Base-by-base conservation (phyloP, 352 stramenopile genomes). In the Phytophthora hybrid region DNA sequence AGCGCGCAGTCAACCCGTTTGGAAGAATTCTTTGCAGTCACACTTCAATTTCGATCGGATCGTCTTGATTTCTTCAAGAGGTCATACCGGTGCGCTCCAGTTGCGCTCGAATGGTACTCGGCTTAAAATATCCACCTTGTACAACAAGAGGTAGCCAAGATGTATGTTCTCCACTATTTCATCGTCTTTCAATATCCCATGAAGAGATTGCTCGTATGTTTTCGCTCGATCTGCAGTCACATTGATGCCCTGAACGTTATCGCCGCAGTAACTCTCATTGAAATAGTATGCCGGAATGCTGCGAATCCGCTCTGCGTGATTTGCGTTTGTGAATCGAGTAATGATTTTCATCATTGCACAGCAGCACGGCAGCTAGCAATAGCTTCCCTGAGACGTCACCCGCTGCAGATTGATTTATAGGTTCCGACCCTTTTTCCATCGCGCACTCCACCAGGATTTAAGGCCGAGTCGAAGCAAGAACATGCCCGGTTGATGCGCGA, bases 21-120 rank as follows among this genome's bases (percentile, higher is more conserved):
- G 51, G 19, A 63, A 73, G 18, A 73, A 67, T 0, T 3, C n/a
- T 8, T 72, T 66, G 49, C 56, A n/a, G n/a, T n/a, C n/a, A n/a
- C n/a, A n/a, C n/a, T n/a, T n/a, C n/a, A n/a, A n/a, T n/a, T n/a
- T n/a, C 61, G 23, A n/a, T n/a, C n/a, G n/a, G n/a, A n/a, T n/a
- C n/a, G n/a, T n/a, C n/a, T 29, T 26, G 34, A 73, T 68, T 16
- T 46, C 66, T n/a, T 68, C 41, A 9, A 53, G 19, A 16, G 7
- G 37, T 58, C 51, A 68, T n/a, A n/a, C n/a, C n/a, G 2, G 51
- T 54, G 3, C 9, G 21, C 46, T 21, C 19, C 51, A 63, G 4
- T 68, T 18, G 58, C 54, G 49, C 5, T 63, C 51, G 11, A 67
- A 59, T 11, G 51, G 29, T 2, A 63, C n/a, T 37, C 57, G 58